These are phyloP conservation scores for Stephania japonica DNA, from an alignment of 164 flowering plant species.

Conservation along the genomic window DNA sequence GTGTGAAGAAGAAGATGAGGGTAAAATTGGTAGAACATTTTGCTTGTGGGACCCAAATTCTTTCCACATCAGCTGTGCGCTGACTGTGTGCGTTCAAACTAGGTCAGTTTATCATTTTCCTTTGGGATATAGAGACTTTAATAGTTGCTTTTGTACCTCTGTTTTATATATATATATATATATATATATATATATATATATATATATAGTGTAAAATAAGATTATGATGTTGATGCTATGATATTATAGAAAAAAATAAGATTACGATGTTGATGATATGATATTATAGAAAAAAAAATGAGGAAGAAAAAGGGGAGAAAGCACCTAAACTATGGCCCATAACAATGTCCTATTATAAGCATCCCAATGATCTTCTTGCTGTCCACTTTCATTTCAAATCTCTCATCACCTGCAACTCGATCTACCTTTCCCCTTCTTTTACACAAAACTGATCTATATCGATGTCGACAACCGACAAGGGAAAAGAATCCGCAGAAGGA, in stretches of 20 bases:
- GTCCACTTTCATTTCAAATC: not conserved
- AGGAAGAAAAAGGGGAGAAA: slow-evolving; percentile 3
- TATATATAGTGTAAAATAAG: too few relatives aligned
- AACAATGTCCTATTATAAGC: not conserved
- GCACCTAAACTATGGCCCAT: not conserved
- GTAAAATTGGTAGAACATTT: too few relatives aligned
- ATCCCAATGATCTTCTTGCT: not conserved
- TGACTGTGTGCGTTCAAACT: too few relatives aligned
- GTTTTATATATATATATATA: too few relatives aligned
- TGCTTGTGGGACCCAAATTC: too few relatives aligned
- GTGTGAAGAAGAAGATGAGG: too few relatives aligned
- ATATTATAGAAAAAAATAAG: not conserved
- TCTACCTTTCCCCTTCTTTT: not conserved
- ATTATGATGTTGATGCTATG: not conserved
- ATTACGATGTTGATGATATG: not conserved
- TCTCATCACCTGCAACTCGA: not conserved
- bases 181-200: too few relatives aligned
- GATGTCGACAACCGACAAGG: not conserved
- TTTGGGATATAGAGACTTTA: too few relatives aligned
- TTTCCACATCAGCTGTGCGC: too few relatives aligned
- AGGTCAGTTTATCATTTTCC: too few relatives aligned
- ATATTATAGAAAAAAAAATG: not conserved
- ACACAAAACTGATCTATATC: not conserved
- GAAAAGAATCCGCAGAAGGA: not conserved
- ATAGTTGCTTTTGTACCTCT: too few relatives aligned